A percentile compares a stretch with the other conserved stretches of the same genome.
Evolutionary conservation across 2,329 filamentous ascomycete species (phyloP).

Genomic region (Aspergillus vadensis): DNA sequence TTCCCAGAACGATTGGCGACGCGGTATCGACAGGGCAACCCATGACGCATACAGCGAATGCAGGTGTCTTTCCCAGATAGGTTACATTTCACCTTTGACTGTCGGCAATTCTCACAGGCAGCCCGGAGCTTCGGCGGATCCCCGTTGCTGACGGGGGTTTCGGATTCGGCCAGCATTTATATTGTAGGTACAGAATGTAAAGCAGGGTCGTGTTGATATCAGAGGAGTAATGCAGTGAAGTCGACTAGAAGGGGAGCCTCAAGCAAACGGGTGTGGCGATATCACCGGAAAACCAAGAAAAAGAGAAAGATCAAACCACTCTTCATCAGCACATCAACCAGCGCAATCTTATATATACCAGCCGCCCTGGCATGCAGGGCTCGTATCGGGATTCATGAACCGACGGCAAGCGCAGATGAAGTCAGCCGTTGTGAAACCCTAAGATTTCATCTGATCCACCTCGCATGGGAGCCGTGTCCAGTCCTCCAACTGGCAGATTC

Average conservation of each 20-base stretch:
- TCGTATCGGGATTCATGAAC: constrained; percentile 33
- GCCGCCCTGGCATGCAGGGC: constrained; percentile 6
- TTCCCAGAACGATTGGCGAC: constrained; percentile 44
- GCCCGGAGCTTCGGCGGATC: constrained; percentile 40
- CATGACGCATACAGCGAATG: constrained; percentile 41
- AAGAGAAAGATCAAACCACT: background rate
- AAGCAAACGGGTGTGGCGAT: background rate
- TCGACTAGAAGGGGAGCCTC: background rate
- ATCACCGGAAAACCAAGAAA: background rate
- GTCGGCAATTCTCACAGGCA: constrained; percentile 43
- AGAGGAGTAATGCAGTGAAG: too few species aligned
- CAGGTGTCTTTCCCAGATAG: constrained; percentile 40
- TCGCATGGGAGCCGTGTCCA: constrained; percentile 26
- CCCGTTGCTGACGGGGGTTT: constrained; percentile 21
- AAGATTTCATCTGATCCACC: constrained; percentile 39
- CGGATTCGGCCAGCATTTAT: constrained; percentile 33
- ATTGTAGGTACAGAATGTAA: background rate
- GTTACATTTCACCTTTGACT: constrained; percentile 45
- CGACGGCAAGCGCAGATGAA: constrained; percentile 36
- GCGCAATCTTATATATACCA: constrained; percentile 18
- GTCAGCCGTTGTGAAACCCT: constrained; percentile 44
- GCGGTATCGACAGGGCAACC: constrained; percentile 40
- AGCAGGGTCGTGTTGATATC: background rate
- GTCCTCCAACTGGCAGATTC: background rate
- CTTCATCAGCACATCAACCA: background rate